Conservation (phyloP, 2,329 filamentous ascomycete genomes). For the Aphanocladium album region DNA sequence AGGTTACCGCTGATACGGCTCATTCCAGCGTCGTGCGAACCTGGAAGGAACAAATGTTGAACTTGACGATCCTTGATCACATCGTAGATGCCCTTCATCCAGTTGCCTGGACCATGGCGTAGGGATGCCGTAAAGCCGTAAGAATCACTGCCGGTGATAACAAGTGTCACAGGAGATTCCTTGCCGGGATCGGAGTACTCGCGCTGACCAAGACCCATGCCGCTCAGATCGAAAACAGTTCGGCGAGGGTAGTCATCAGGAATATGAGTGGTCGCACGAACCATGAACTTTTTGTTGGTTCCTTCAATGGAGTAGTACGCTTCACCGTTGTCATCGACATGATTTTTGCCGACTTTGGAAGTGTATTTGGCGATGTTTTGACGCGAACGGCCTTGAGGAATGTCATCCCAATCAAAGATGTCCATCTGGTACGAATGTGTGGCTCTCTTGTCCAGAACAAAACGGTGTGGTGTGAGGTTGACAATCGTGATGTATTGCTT, state of each 20-base stretch:
- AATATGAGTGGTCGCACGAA: constrained; percentile 27
- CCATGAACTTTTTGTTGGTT: constrained; percentile 26
- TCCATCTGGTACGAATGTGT: constrained; percentile 29
- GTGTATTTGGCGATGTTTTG: constrained; percentile 27
- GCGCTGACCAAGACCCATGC: constrained; percentile 29
- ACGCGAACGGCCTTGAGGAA: constrained; percentile 27
- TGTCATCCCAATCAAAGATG: constrained; percentile 27
- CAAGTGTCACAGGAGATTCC: constrained; percentile 26
- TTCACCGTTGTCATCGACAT: constrained; percentile 26
- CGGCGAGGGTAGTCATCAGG: constrained; percentile 22
- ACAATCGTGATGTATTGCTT: constrained; percentile 29
- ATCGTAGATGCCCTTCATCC: constrained; percentile 29
- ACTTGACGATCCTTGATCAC: constrained; percentile 34
- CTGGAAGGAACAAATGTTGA: constrained; percentile 42
- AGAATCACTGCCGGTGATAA: constrained; percentile 30
- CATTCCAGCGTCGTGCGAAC: constrained; percentile 47
- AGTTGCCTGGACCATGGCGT: constrained; percentile 23
- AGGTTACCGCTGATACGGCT: constrained; percentile 32
- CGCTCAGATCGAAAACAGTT: constrained; percentile 25
- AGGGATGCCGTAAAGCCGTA: constrained; percentile 29
- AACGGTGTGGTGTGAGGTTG: constrained; percentile 29
- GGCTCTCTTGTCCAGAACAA: constrained; percentile 19
- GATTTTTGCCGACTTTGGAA: constrained; percentile 13
- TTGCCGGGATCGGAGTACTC: constrained; percentile 29
- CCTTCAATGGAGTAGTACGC: constrained; percentile 27